Percentiles rank a stretch among this genome's conserved stretches.
Evolutionary conservation across 2,329 filamentous ascomycete species (phyloP).

Genomic region (Chrysosporium queenslandicum): DNA sequence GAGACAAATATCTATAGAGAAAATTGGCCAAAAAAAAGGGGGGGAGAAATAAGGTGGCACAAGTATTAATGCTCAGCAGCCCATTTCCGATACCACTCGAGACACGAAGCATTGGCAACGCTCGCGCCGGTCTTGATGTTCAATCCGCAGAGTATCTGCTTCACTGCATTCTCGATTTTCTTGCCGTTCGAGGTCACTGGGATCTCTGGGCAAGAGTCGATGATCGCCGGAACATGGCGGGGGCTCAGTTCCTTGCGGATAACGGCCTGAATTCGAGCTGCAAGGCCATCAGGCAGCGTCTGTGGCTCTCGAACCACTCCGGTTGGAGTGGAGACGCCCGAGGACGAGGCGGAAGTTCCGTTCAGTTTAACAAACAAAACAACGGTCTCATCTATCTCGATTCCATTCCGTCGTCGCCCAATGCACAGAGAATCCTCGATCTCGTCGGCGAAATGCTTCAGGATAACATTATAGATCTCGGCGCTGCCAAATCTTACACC

Average conservation of each 20-base stretch:
- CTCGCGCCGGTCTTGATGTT: constrained; percentile 82
- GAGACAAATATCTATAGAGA: neutral
- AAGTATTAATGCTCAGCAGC: constrained; percentile 41
- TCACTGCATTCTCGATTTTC: constrained; percentile 95
- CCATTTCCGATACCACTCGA: constrained; percentile 84
- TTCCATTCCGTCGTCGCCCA: constrained; percentile 57
- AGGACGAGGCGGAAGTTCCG: constrained; percentile 16
- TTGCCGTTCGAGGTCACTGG: constrained; percentile 92
- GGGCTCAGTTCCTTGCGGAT: constrained; percentile 73
- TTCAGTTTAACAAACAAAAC: constrained; percentile 78
- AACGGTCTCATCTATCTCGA: constrained; percentile 74
- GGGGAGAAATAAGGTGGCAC: neutral
- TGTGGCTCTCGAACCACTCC: constrained; percentile 33
- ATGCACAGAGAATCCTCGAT: constrained; percentile 83
- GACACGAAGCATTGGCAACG: constrained; percentile 79
- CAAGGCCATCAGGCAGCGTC: constrained; percentile 51
- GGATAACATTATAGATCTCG: constrained; percentile 92
- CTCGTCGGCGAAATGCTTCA: constrained; percentile 67
- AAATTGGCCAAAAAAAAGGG: too few species aligned
- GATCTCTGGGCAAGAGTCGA: constrained; percentile 77
- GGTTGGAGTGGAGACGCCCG: constrained; percentile 13
- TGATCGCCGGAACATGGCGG: constrained; percentile 73
- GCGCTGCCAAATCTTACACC: constrained; percentile 88
- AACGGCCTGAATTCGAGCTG: constrained; percentile 52
- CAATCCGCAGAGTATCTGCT: constrained; percentile 85